Percentiles rank a stretch among this genome's conserved stretches.
phyloP scores from a whole-genome alignment of 345 rosid species.

The Lepidium sativum region DNA sequence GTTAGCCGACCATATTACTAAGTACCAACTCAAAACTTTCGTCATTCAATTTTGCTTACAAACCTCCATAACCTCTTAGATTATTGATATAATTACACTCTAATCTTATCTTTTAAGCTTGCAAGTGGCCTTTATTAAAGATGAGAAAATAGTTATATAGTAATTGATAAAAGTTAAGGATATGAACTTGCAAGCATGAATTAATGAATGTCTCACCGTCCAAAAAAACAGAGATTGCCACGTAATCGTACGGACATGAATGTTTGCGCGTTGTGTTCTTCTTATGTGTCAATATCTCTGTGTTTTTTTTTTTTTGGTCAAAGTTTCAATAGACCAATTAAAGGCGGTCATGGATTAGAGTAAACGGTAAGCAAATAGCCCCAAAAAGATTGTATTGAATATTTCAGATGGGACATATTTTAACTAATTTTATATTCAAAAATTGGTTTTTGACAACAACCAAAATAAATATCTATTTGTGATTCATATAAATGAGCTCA shows the following conservation, averaged over 20 bases:
- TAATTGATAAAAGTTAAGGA: neutral
- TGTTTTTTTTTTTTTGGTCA: neutral
- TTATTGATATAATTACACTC: neutral
- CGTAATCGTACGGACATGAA: slow-evolving; percentile 24
- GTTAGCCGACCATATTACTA: slow-evolving; percentile 24
- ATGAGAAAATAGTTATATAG: neutral
- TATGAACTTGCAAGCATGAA: neutral
- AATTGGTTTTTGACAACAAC: neutral
- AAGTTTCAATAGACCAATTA: neutral
- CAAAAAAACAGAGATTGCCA: slow-evolving; percentile 23
- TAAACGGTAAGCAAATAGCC: slow-evolving; percentile 17
- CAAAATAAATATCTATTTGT: neutral
- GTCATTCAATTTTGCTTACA: neutral
- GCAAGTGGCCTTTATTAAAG: neutral
- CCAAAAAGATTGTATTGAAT: slow-evolving; percentile 18
- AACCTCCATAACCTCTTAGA: neutral
- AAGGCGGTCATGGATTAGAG: slow-evolving; percentile 8
- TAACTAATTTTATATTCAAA: neutral
- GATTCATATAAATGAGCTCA: slow-evolving; percentile 3
- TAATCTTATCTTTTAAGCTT: neutral
- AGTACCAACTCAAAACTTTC: neutral
- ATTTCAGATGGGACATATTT: neutral
- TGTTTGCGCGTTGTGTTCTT: slow-evolving; percentile 16
- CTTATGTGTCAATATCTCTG: neutral
- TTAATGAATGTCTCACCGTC: slow-evolving; percentile 20